Evolutionary conservation across 768 basidiomycete species (phyloP).

Genomic region (Tylopilus cervinicoccineus): DNA sequence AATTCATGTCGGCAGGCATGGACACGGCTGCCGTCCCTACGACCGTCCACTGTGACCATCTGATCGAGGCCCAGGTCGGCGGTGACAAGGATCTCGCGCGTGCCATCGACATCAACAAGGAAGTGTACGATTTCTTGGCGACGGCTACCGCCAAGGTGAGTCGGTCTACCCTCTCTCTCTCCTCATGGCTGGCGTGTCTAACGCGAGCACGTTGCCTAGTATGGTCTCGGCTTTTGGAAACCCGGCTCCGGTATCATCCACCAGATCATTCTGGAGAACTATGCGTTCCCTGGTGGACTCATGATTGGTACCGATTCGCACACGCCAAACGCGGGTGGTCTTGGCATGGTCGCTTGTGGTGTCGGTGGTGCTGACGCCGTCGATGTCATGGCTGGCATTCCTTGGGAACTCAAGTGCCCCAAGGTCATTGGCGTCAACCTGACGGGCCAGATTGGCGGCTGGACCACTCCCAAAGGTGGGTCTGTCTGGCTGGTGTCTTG

Average conservation of each 20-base stretch:
- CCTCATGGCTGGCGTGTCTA: neutral
- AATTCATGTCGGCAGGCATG: constrained; percentile 99
- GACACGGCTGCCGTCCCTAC: constrained; percentile 96
- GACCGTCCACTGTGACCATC: constrained; percentile 98
- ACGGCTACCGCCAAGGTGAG: constrained; percentile 88
- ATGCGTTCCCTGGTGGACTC: constrained; percentile 97
- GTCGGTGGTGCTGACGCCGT: constrained; percentile 99
- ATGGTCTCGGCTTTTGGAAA: constrained; percentile 99
- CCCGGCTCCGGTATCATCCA: constrained; percentile 99
- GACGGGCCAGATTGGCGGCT: constrained; percentile 90
- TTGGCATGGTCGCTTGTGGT: constrained; percentile 99
- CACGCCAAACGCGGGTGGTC: constrained; percentile 98
- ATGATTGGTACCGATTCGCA: constrained; percentile 99
- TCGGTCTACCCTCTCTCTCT: constrained; percentile 11
- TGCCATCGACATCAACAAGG: constrained; percentile 91
- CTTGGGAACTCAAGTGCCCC: constrained; percentile 99
- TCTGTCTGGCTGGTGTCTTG: neutral
- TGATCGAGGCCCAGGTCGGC: constrained; percentile 96
- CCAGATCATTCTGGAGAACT: constrained; percentile 99
- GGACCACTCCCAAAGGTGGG: constrained; percentile 96
- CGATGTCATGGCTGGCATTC: constrained; percentile 96
- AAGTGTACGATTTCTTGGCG: constrained; percentile 99
- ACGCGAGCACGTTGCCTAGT: constrained; percentile 42
- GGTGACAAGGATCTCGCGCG: constrained; percentile 92
- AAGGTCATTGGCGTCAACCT: constrained; percentile 98